Base-by-base conservation (phyloP, 179 eudicot genomes). In the Monotropa hypopitys region DNA sequence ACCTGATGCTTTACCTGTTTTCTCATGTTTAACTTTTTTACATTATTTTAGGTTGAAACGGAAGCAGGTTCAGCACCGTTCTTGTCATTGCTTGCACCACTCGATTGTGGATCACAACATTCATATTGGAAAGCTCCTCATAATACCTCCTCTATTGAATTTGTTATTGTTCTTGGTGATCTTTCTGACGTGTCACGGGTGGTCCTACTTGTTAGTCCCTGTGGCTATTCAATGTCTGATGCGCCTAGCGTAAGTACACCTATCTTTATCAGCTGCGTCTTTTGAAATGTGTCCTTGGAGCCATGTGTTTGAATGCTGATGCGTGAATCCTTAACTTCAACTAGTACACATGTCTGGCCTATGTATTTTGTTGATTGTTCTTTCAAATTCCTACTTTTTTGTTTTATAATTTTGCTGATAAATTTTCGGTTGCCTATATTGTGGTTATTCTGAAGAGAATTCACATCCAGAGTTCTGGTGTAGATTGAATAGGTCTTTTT, bases 41-140 rank as follows among this genome's bases (percentile, higher is more conserved):
- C 83, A 81, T 57, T 32, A 76, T 69, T 78, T 73, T 79, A 94
- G 98, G 92, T 90, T 74, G 97, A 91, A 75, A 87, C 97, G 33
- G 97, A 93, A 76, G 83, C 83, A 75, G 97, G 97, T 68, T 91
- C 98, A 57, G 97, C 95, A 38, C 97, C 97, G 3, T 81, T 88
- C 26, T 80, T 89, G 85, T 94, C 98, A 32, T 84, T 94, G 87
- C 88, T 94, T 67, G 84, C 92, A 71, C 97, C 98, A n/a, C 77
- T 94, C 77, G 87, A 85, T 87, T 85, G 85, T 69, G 94, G 91
- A 82, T 77, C 88, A 72, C 86, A 81, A 70, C 85, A 86, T 77
- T 88, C 87, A 62, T 91, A 89, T 77, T 94, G 98, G 98, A 92
- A 87, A 82, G 97, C 98, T 85, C 96, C 98, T 72, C 81, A 89